Evolutionary conservation across 2,329 filamentous ascomycete species (phyloP).

Genomic region (Trichothecium sympodiale): DNA sequence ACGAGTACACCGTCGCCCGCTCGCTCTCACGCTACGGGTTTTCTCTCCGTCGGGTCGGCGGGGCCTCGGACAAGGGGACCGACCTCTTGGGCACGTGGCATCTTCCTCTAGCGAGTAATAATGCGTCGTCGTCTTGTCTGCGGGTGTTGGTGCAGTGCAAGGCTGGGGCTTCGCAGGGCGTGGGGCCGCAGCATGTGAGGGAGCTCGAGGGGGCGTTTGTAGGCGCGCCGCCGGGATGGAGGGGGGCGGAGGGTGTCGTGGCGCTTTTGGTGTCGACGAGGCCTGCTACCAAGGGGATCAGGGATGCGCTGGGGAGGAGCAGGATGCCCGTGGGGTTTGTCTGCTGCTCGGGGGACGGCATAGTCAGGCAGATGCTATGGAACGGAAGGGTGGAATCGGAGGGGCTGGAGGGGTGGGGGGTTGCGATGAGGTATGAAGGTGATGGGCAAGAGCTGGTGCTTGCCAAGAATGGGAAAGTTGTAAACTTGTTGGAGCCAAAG

Average conservation of each 20-base stretch:
- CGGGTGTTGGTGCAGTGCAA: constrained; percentile 60
- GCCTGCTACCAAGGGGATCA: constrained; percentile 66
- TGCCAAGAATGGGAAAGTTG: constrained; percentile 35
- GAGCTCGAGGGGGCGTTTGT: constrained; percentile 72
- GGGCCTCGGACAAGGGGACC: constrained; percentile 57
- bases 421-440: constrained; percentile 30
- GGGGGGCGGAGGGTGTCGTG: constrained; percentile 45
- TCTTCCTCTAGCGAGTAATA: constrained; percentile 31
- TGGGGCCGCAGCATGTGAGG: constrained; percentile 51
- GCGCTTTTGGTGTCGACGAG: constrained; percentile 60
- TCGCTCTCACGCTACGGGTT: constrained; percentile 52
- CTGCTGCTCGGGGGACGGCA: constrained; percentile 46
- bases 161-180: constrained; percentile 33
- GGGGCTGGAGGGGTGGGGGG: constrained; percentile 49
- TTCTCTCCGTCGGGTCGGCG: constrained; percentile 52
- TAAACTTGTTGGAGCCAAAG: not conserved
- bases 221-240: constrained; percentile 64
- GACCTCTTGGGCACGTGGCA: constrained; percentile 65
- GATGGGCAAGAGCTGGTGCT: constrained; percentile 33
- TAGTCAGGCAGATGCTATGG: constrained; percentile 60
- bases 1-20: constrained; percentile 58
- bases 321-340: constrained; percentile 62
- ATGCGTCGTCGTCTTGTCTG: constrained; percentile 18
- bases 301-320: constrained; percentile 59
- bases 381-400: constrained; percentile 51